phyloP scores from a whole-genome alignment of 805 yeast genomes.

The Monosporozyma unispora region DNA sequence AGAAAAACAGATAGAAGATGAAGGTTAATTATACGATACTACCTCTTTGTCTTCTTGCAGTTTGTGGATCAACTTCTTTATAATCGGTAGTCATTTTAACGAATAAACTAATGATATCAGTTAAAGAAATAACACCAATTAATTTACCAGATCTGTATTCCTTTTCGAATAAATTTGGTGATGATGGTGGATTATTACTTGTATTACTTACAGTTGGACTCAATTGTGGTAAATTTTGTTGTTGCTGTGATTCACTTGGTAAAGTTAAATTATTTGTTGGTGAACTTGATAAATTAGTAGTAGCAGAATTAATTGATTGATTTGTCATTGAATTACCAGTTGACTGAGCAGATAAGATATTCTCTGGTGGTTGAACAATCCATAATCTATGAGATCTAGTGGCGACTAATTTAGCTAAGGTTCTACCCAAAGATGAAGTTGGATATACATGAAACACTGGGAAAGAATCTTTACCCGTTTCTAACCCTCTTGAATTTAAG shows the following conservation, averaged over 20 bases:
- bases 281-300: background rate
- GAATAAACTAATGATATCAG: conserved; percentile 77
- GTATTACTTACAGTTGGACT: conserved; percentile 4
- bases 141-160: conserved; percentile 67
- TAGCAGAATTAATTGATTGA: background rate
- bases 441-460: conserved; percentile 91
- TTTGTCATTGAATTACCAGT: conserved; percentile 7
- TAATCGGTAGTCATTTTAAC: conserved; percentile 50
- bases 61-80: conserved; percentile 77
- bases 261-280: background rate
- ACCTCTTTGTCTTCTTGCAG: conserved; percentile 84
- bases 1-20: background rate
- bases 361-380: conserved; percentile 56
- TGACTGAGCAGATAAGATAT: conserved; percentile 17
- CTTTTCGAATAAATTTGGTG: conserved; percentile 30
- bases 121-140: conserved; percentile 84
- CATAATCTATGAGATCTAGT: conserved; percentile 86
- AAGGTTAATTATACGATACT: conserved; percentile 28
- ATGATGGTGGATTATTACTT: conserved; percentile 1
- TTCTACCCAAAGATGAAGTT: conserved; percentile 71
- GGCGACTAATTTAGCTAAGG: conserved; percentile 90
- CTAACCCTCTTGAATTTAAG: conserved; percentile 79
- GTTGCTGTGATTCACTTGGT: background rate
- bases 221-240: conserved; percentile 8
- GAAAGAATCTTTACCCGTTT: conserved; percentile 80